Conservation (phyloP, 2,329 filamentous ascomycete genomes). For the Calonectria henricotiae region DNA sequence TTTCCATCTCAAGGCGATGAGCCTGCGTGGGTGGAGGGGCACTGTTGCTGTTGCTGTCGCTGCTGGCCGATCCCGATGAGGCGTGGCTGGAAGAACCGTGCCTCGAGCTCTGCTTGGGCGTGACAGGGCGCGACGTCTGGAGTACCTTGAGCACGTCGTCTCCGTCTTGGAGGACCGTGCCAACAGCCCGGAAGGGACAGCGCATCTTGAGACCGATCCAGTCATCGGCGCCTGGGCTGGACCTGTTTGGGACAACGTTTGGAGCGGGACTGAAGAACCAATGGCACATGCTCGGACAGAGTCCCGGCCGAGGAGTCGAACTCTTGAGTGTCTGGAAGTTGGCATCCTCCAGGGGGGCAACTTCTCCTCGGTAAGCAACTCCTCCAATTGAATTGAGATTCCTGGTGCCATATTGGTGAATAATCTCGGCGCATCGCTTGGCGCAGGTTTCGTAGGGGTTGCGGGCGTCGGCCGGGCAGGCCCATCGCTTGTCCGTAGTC, state of each 20-base stretch:
- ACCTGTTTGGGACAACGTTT: conserved; percentile 28
- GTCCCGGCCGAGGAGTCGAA: not conserved
- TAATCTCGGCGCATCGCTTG: conserved; percentile 33
- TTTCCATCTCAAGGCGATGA: conserved; percentile 34
- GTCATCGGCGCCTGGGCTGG: conserved; percentile 46
- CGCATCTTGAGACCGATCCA: conserved; percentile 52
- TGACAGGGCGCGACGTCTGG: not conserved
- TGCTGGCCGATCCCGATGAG: not conserved
- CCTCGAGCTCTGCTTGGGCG: not conserved
- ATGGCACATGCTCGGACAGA: conserved; percentile 23
- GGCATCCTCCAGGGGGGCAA: not conserved
- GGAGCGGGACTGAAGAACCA: conserved; percentile 42
- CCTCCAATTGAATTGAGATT: conserved; percentile 19
- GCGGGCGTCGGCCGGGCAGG: conserved; percentile 39
- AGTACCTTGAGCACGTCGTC: not conserved
- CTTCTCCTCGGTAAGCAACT: conserved; percentile 30
- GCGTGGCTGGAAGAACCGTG: not conserved
- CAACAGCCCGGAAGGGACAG: conserved; percentile 38
- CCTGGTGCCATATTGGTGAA: not conserved
- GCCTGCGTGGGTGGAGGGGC: not conserved
- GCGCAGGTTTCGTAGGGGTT: conserved; percentile 38
- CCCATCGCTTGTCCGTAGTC: conserved; percentile 34
- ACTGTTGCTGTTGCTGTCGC: not conserved
- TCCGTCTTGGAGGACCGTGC: not conserved
- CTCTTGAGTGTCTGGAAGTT: conserved; percentile 7